Evolutionary conservation across 805 yeast genomes (phyloP), one percentile per base, ranked within the genome.

Genomic region (Candida loeiensis): DNA sequence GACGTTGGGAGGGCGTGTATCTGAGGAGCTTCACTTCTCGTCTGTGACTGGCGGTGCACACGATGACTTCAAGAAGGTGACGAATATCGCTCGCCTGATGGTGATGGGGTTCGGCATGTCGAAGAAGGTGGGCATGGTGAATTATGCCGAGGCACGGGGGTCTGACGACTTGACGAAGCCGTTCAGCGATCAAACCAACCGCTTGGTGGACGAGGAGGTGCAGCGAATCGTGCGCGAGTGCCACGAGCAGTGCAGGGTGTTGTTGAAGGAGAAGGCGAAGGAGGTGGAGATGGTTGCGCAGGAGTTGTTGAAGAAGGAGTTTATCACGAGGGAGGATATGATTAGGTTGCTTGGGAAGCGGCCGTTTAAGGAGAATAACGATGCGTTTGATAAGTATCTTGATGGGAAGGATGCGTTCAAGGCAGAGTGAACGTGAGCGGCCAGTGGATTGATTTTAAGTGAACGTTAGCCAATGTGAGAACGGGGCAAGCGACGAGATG

Each of bases 1-100:
- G 98, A 85, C 97, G 0, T 72, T 93, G 34, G 99, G 98, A 29
- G 99, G 99, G 14, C 77, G 99, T 53, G 97, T 93, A 14, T 80
- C 95, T 27, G 99, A 93, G 64, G 99, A 95, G 64, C 64, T 93
- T 36, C 89, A 91, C 59, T 93, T 93, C 57, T 74, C 79, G 14
- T 79, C 90, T n/a, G 95, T 93, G 7, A 90, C 98, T 5, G 81
- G 95, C 41, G 99, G 99, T 43, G 99, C 96, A 0, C 80, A 89
- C 16, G 96, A 93, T 56, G 99, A 93, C 62, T 90, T 93, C 71
- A 87, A 91, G 60, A 93, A 93, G 61, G 96, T 93, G 16, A 91
- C 98, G 0, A 80, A 80, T 43, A 87, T 93, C 77, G 98, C 98
- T 1, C 85, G 82, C 35, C 78, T 84, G 19, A 93, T 93, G 99